phyloP scores from a whole-genome alignment of 2,329 filamentous ascomycete genomes.

The Pseudopyrenochaeta lycopersici region DNA sequence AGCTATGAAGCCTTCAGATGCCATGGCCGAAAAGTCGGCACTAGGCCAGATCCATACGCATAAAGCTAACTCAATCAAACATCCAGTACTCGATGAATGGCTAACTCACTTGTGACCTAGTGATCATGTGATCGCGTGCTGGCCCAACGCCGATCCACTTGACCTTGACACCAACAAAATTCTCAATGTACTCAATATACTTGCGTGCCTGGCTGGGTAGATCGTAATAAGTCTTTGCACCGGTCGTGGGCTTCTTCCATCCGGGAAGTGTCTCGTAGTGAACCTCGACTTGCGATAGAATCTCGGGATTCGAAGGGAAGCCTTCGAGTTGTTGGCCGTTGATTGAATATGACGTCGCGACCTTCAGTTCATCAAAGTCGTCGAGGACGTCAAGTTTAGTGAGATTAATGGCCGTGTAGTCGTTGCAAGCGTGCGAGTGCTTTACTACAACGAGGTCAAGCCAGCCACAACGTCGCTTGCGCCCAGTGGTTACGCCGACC shows the following conservation, averaged over 20 bases:
- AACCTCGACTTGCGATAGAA: constrained; percentile 68
- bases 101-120: constrained; percentile 49
- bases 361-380: constrained; percentile 76
- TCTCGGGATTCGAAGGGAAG: constrained; percentile 71
- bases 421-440: constrained; percentile 71
- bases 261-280: constrained; percentile 74
- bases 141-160: constrained; percentile 74
- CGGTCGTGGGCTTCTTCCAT: constrained; percentile 72
- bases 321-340: constrained; percentile 65
- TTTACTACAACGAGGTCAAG: constrained; percentile 74
- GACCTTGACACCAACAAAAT: constrained; percentile 69
- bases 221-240: constrained; percentile 67
- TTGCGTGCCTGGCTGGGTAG: constrained; percentile 70
- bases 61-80: neutral
- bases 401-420: constrained; percentile 72
- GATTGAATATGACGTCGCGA: constrained; percentile 74
- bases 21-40: neutral
- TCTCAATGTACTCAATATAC: constrained; percentile 74
- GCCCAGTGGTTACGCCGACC: constrained; percentile 65
- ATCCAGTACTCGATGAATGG: constrained; percentile 4
- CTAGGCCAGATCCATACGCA: constrained; percentile 4
- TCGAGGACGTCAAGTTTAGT: constrained; percentile 77
- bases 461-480: constrained; percentile 70
- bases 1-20: neutral
- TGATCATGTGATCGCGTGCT: constrained; percentile 71